Percentiles rank a stretch among this genome's conserved stretches.
Conservation (phyloP, 2,329 filamentous ascomycete genomes). For the Penicillium sp. region DNA sequence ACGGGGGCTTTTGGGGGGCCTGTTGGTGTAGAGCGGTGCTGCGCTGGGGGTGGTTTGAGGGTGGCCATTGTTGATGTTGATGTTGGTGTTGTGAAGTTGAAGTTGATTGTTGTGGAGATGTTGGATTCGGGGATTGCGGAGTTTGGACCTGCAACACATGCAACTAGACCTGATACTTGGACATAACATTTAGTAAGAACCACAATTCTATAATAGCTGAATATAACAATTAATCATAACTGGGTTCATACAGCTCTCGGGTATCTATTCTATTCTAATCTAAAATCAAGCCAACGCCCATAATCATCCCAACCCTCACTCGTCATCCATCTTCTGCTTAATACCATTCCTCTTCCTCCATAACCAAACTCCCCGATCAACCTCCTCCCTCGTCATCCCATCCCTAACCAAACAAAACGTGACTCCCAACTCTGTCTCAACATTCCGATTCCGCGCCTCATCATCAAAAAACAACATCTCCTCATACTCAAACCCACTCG, state of each 20-base stretch:
- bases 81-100: neutral
- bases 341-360: conserved; percentile 74
- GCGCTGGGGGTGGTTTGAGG: conserved; percentile 31
- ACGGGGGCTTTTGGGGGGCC: conserved; percentile 36
- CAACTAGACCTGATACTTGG: neutral
- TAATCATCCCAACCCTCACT: neutral
- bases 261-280: conserved; percentile 11
- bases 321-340: conserved; percentile 17
- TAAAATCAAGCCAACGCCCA: neutral
- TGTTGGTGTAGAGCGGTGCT: conserved; percentile 28
- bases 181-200: neutral
- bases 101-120: conserved; percentile 5
- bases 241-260: neutral
- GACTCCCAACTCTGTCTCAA: conserved; percentile 70
- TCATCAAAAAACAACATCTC: conserved; percentile 98
- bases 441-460: conserved; percentile 81
- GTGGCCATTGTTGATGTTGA: conserved; percentile 16
- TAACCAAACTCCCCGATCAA: conserved; percentile 75
- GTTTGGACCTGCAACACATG: conserved; percentile 3
- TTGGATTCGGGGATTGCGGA: conserved; percentile 15
- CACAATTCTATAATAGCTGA: neutral
- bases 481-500: conserved; percentile 69
- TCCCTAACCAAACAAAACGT: conserved; percentile 81
- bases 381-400: conserved; percentile 72
- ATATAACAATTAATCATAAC: neutral